Base-by-base conservation (phyloP, 2,329 filamentous ascomycete genomes). In the Penicillium polonicum region DNA sequence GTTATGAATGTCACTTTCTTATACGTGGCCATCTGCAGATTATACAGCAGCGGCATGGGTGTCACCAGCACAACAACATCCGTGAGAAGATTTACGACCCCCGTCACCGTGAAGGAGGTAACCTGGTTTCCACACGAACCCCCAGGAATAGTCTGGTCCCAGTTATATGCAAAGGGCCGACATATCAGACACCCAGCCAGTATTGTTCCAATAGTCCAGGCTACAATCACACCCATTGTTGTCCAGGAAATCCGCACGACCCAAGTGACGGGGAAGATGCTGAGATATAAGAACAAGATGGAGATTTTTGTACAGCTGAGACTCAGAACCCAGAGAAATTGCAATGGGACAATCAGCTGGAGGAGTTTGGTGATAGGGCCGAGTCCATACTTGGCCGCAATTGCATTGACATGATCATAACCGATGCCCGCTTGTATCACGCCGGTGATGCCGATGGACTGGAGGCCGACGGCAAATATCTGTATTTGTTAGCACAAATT, bases 151-250 rank as follows among this genome's bases (percentile, higher is more conserved):
- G 60, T 63, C 12, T 61, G 60, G 31, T 69, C 65, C 66, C 68
- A 70, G 39, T 67, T 68, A 48, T 52, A 67, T 6, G 65, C 67
- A 35, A 69, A 62, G 0, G 67, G 67, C 4, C 62, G 58, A 54
- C 66, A 70, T 21, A 61, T 60, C n/a, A 65, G 46, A 51, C 58
- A 64, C 0, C 60, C 60, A 0, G 58, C 63, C 5, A 64, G 61
- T 15, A 73, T 68, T 2, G 73, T 79, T 5, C 62, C 63, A 12
- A 65, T 57, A 3, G 65, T 52, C 64, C 65, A 64, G n/a, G 58
- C 54, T 3, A 60, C 29, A 36, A 69, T 66, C 21, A 67, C 48
- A 13, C 33, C 33, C 5, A 65, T 64, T 7, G 60, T 65, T 3
- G n/a, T 21, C 59, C 60, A 61, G 12, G 49, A 49, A 1, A 59